A percentile compares a stretch with the other conserved stretches of the same genome.
Evolutionary conservation across 768 basidiomycete genomes (phyloP).

Genomic region (Termitomyces sp.): DNA sequence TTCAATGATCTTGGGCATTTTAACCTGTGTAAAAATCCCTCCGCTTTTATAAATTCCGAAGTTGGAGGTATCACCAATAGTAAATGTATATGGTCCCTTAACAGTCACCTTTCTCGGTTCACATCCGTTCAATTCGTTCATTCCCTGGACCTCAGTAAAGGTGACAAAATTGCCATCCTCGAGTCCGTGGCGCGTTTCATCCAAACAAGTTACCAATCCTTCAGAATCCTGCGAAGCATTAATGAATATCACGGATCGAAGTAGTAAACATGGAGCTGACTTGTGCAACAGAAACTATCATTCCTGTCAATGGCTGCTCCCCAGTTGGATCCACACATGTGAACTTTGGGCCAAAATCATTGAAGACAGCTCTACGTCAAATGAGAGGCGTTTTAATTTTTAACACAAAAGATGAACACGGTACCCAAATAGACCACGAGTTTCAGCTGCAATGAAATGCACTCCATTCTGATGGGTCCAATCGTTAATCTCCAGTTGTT

Average conservation of each 20-base stretch:
- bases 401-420: constrained; percentile 11
- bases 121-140: constrained; percentile 85
- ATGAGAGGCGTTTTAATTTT: not conserved
- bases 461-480: constrained; percentile 90
- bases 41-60: constrained; percentile 77
- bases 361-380: constrained; percentile 75
- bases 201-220: constrained; percentile 92
- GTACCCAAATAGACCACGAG: constrained; percentile 92
- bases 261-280: constrained; percentile 30
- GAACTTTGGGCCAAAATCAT: constrained; percentile 94
- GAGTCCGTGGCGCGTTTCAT: constrained; percentile 96
- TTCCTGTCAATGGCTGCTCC: constrained; percentile 87
- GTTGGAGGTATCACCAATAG: constrained; percentile 86
- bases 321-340: constrained; percentile 98
- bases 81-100: constrained; percentile 97
- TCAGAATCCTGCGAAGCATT: constrained; percentile 57
- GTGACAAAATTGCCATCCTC: constrained; percentile 98
- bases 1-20: constrained; percentile 95
- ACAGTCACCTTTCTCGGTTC: constrained; percentile 89
- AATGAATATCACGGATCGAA: not conserved
- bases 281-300: constrained; percentile 93
- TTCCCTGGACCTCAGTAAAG: constrained; percentile 93
- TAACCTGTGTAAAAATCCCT: constrained; percentile 96
- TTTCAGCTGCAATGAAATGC: constrained; percentile 88
- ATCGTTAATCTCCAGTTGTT: constrained; percentile 93